Base-by-base conservation (phyloP, 2,329 filamentous ascomycete species). In the Sporothrix inflata region DNA sequence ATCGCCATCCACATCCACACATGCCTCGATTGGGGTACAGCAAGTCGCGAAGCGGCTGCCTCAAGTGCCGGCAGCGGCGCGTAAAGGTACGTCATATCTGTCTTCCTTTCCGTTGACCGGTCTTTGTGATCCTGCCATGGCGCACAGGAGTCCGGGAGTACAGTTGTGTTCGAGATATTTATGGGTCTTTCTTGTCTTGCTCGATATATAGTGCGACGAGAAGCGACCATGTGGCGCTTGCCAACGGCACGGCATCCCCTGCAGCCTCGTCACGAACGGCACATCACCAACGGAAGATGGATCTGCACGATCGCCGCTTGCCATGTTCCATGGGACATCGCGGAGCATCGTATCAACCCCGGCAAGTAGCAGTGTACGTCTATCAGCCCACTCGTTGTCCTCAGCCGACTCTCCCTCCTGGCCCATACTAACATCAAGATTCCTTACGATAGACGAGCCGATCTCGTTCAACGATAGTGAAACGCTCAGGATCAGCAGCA, bases 11-110 rank as follows among this genome's bases (percentile, higher is more conserved):
- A 30, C 51, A 30, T 16, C 21, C 60, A 27, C 63, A 9, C 30
- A 76, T 76, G 75, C 75, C 75, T 49, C 70, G 75, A 42, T 70
- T 76, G 34, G 75, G 75, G 27, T 76, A 75, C 68, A 76, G 71
- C 60, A 76, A 76, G 67, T 74, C 75, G 72, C 73, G 75, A 27
- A 75, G 72, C 40, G 75, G 75, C 72, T 76, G 75, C 51, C 66
- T 69, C 71, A 72, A 72, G 68, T 76, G 75, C 66, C 71, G 75
- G 6, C 75, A 76, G 70, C 72, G 75, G 30, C 70, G 74, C 38
- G 75, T 76, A 21, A 76, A 76, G 74, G 75, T 73, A 12, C 4
- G 38, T 73, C 34, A 57, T 16, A 40, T 4, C 12, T 40, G n/a
- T n/a, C 3, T 21, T 21, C 19, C 6, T 14, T 1, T 1, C 16